These are phyloP conservation scores for Triticum dicoccoides DNA, from an alignment of 176 grass and related monocot genomes.

Conservation along the genomic window DNA sequence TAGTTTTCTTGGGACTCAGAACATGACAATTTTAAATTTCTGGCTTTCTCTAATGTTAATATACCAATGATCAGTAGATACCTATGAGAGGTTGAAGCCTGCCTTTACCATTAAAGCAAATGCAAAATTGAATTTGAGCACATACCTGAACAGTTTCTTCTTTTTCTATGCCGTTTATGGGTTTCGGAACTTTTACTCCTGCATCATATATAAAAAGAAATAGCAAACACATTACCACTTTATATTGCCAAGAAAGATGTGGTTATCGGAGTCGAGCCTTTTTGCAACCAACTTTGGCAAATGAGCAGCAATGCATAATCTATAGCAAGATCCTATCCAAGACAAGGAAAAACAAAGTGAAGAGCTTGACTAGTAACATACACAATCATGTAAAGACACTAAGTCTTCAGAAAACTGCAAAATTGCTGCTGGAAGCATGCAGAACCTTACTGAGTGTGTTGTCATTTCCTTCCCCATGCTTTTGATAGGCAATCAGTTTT, in stretches of 20 bases:
- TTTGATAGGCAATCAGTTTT: conserved; percentile 44
- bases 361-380: background rate
- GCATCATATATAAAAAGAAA: conserved; percentile 11
- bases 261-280: background rate
- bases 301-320: background rate
- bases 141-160: conserved; percentile 33
- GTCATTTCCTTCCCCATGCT: conserved; percentile 30
- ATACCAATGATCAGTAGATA: background rate
- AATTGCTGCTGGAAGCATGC: conserved; percentile 1
- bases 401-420: background rate
- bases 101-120: conserved; percentile 2
- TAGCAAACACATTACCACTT: background rate
- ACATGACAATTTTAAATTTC: background rate
- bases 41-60: background rate
- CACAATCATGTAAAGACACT: background rate
- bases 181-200: conserved; percentile 54
- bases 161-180: conserved; percentile 25
- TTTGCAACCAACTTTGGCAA: background rate
- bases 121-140: background rate
- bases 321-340: background rate
- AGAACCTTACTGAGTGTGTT: conserved; percentile 49
- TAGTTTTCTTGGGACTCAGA: background rate
- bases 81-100: background rate
- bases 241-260: background rate
- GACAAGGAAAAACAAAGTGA: background rate